Evolutionary conservation across 2,329 filamentous ascomycete species (phyloP).

Genomic region (Scedosporium dehoogii): DNA sequence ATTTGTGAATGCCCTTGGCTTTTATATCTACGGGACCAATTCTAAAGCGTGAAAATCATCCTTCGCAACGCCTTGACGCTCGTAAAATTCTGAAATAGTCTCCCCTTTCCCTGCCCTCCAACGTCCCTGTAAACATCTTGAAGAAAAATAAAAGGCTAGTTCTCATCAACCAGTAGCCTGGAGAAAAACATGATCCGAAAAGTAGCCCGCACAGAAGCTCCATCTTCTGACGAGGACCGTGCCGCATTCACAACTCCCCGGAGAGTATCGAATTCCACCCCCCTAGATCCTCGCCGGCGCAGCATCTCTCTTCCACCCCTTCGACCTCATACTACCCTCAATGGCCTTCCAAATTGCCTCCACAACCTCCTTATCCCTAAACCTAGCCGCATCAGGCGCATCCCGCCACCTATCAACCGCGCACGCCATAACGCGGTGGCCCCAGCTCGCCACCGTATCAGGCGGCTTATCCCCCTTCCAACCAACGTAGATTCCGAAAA

Average conservation of each 20-base stretch:
- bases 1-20: no score
- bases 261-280: no score
- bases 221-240: not conserved
- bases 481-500: constrained; percentile 79
- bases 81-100: no score
- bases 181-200: no score
- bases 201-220: not conserved
- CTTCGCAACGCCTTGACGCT: no score
- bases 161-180: no score
- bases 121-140: no score
- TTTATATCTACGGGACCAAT: no score
- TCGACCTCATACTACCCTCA: constrained; percentile 76
- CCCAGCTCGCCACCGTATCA: constrained; percentile 71
- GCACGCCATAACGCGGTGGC: constrained; percentile 68
- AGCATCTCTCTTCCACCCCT: constrained; percentile 70
- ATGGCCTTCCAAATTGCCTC: constrained; percentile 87
- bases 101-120: no score
- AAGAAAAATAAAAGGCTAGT: no score
- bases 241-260: not conserved
- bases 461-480: constrained; percentile 80
- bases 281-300: constrained; percentile 48
- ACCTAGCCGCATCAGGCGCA: constrained; percentile 42
- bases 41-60: no score
- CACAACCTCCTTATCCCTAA: constrained; percentile 86
- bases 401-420: constrained; percentile 77